Conservation (phyloP, 164 flowering plant species). For the Chloranthus sessilifolius region DNA sequence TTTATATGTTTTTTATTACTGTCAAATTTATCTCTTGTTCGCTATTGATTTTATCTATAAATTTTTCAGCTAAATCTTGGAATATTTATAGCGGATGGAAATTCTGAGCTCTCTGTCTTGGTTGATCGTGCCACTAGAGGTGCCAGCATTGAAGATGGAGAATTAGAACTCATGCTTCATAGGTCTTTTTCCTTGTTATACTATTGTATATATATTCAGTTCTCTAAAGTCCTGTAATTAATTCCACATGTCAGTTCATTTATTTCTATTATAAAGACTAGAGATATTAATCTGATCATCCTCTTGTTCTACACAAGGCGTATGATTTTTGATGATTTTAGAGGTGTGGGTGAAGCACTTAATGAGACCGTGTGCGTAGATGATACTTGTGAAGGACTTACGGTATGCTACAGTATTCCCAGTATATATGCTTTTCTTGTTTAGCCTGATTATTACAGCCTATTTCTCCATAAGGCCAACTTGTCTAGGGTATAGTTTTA, state of each 20-base stretch:
- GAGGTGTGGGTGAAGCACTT: slow-evolving; percentile 78
- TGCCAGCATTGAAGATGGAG: slow-evolving; percentile 74
- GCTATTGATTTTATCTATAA: too few species aligned
- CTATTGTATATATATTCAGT: too few species aligned
- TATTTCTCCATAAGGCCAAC: too few species aligned
- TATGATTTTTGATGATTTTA: slow-evolving; percentile 43
- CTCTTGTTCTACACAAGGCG: slow-evolving; percentile 38
- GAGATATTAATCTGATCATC: slow-evolving; percentile 4
- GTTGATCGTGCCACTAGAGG: slow-evolving; percentile 91
- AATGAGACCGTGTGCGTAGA: slow-evolving; percentile 61
- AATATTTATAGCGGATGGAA: slow-evolving; percentile 44
- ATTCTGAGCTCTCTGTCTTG: slow-evolving; percentile 71
- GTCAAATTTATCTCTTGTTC: too few species aligned
- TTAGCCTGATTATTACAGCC: too few species aligned
- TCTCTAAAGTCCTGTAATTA: too few species aligned
- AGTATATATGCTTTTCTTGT: too few species aligned
- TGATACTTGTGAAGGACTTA: slow-evolving; percentile 61
- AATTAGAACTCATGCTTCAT: slow-evolving; percentile 85
- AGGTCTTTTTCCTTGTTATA: slow-evolving; percentile 35
- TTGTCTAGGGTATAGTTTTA: too few species aligned
- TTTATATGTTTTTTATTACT: too few species aligned
- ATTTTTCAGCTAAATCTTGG: slow-evolving; percentile 86
- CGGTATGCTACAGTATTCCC: slow-evolving; percentile 31
- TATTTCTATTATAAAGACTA: too few species aligned
- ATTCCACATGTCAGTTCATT: too few species aligned